Base-by-base conservation (phyloP, 73 alveolate genomes). In the Paramecium tetraurelia region DNA sequence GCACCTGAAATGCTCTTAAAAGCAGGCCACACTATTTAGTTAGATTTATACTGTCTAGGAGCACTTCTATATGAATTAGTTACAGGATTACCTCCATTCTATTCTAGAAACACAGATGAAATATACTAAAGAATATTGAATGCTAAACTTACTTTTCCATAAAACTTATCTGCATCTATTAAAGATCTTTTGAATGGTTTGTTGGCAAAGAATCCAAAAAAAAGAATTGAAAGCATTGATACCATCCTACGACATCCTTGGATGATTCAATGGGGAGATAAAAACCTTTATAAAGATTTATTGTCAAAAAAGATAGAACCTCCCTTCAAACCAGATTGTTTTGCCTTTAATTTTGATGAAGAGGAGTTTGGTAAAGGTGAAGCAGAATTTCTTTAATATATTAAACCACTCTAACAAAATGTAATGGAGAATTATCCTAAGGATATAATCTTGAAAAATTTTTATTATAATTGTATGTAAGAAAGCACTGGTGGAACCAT, bases 151-250 rank as follows among this genome's bases (percentile, higher is more conserved):
- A 83, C 86, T 5, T 89, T 89, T 38, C 94, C 94, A 43, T 41
- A 53, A 29, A 58, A 40, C 7, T 86, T 97, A 12, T 92, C 95
- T 16, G 58, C 43, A 7, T 85, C 93, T 10, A 93, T 96, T 21
- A 95, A 95, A n/a, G 94, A 89, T 58, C 92, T 97, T 38, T 76
- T 97, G 53, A 93, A 80, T 77, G 96, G 96, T 3, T 86, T 97
- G 35, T 85, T 97, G 16, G 94, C 92, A 16, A 97, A 97, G 92
- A 95, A 97, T 75, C 99, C 99, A 1, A 58, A 43, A 58, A 89
- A 90, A 92, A 94, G 99, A 95, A 50, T 97, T 68, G 99, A 99
- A 22, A 44, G 88, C 12, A 71, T 95, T 10, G 86, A 68, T 29
- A 72, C 50, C 9, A 88, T 95, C 1, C 22, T 92, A 4, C 38